Conservation (phyloP, 2,329 filamentous ascomycete genomes). For the Alternaria ethzedia region DNA sequence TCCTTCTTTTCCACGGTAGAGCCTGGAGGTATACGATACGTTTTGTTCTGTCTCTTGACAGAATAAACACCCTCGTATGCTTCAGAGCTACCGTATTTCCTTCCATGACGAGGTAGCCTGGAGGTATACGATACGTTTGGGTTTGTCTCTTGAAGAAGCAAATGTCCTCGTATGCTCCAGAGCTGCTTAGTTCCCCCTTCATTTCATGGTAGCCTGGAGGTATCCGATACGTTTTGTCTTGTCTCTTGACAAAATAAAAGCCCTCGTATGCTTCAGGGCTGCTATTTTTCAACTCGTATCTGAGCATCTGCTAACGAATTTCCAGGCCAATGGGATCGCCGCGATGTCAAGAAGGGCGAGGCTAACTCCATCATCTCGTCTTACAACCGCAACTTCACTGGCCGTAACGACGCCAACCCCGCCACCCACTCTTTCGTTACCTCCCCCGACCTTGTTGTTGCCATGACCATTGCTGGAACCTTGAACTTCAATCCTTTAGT, state of each 20-base stretch:
- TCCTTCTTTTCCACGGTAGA: no score
- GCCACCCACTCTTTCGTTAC: slow-evolving; percentile 93
- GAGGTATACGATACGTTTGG: background rate
- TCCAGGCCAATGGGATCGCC: no score
- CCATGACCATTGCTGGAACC: slow-evolving; percentile 80
- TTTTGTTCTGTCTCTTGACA: no score
- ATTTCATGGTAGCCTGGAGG: background rate
- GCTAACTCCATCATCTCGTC: slow-evolving; percentile 97
- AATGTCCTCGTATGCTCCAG: background rate
- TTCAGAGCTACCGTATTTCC: no score
- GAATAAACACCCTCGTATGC: no score
- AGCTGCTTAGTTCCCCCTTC: no score
- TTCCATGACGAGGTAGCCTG: no score
- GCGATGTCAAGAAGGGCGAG: slow-evolving; percentile 87
- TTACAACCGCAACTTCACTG: slow-evolving; percentile 99
- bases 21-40: no score
- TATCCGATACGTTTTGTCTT: background rate
- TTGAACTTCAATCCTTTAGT: slow-evolving; percentile 95
- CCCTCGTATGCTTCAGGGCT: background rate
- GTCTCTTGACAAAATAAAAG: background rate
- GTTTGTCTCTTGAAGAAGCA: background rate
- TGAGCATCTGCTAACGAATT: no score
- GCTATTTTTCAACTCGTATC: no score
- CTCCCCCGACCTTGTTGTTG: slow-evolving; percentile 87
- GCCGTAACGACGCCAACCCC: slow-evolving; percentile 94